Conservation (phyloP, 352 stramenopile species). For the Aphanomyces astaci region DNA sequence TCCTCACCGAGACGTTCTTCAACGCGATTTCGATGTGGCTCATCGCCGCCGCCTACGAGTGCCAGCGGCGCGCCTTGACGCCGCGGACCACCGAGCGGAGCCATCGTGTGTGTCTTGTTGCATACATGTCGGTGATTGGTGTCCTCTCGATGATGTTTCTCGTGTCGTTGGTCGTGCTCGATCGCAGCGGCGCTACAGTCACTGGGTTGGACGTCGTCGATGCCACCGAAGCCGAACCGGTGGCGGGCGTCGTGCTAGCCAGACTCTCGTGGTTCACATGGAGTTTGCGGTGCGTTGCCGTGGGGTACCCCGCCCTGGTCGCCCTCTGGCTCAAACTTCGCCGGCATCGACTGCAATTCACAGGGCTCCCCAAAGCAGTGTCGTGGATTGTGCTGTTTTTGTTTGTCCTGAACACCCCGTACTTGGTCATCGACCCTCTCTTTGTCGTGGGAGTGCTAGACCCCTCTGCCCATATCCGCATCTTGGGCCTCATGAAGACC, state of each 20-base stretch:
- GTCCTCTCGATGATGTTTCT: background rate
- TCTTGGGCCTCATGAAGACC: background rate
- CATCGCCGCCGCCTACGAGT: constrained; percentile 14
- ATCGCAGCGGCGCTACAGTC: background rate
- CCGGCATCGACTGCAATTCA: background rate
- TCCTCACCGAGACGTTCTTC: constrained; percentile 15
- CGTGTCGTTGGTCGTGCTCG: background rate
- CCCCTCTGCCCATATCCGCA: background rate
- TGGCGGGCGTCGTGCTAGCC: background rate
- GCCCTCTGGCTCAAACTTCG: background rate
- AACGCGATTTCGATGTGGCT: constrained; percentile 7
- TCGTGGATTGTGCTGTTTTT: constrained; percentile 5
- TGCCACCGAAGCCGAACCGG: background rate
- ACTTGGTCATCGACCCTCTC: constrained; percentile 14
- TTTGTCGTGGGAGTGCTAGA: background rate
- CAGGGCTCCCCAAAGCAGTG: background rate
- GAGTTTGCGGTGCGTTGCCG: background rate
- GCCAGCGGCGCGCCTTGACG: constrained; percentile 9
- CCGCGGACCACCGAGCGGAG: background rate
- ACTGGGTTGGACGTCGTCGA: background rate
- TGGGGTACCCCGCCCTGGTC: background rate
- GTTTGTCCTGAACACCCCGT: constrained; percentile 13
- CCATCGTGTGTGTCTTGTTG: background rate
- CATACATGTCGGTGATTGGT: background rate
- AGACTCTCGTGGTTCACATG: background rate